Conservation (phyloP, 805 yeast species). For the Saccharomycopsis vini region DNA sequence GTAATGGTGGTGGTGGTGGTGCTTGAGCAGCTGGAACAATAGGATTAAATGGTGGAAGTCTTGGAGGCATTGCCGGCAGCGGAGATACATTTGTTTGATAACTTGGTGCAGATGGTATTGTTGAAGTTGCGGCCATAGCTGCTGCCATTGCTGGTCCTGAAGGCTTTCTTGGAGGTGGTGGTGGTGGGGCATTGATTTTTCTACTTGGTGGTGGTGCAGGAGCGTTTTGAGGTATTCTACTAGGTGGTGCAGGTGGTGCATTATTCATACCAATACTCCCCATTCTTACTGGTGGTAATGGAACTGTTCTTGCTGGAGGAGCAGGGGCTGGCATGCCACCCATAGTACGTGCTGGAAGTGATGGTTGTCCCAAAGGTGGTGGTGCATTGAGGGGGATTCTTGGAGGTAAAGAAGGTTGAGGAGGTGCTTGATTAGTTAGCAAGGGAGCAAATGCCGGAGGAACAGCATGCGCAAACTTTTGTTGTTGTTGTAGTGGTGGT, state of each 20-base stretch:
- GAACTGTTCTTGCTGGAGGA: conserved; percentile 4
- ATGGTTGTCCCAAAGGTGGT: neutral
- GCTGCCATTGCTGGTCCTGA: conserved; percentile 1
- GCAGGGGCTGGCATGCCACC: conserved; percentile 2
- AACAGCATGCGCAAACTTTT: neutral
- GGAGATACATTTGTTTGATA: neutral
- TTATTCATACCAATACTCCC: no score
- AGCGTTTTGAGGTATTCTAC: conserved; percentile 6
- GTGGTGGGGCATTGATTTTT: conserved; percentile 3
- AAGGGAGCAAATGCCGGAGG: neutral
- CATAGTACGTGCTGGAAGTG: neutral
- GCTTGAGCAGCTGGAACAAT: conserved; percentile 22
- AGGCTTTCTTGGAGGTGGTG: conserved; percentile 4
- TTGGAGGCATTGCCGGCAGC: no score
- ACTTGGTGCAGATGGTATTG: conserved; percentile 1
- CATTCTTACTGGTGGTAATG: conserved; percentile 12
- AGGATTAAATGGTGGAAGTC: no score
- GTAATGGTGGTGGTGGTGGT: conserved; percentile 26
- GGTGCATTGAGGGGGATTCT: conserved; percentile 6
- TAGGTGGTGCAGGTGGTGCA: conserved; percentile 19
- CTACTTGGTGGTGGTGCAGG: conserved; percentile 7
- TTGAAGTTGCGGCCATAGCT: neutral
- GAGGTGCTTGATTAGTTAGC: neutral
- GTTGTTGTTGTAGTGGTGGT: conserved; percentile 11
- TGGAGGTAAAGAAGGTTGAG: conserved; percentile 9